Base-by-base conservation (phyloP, 2,329 filamentous ascomycete species). In the Corniculantispora saksenae region DNA sequence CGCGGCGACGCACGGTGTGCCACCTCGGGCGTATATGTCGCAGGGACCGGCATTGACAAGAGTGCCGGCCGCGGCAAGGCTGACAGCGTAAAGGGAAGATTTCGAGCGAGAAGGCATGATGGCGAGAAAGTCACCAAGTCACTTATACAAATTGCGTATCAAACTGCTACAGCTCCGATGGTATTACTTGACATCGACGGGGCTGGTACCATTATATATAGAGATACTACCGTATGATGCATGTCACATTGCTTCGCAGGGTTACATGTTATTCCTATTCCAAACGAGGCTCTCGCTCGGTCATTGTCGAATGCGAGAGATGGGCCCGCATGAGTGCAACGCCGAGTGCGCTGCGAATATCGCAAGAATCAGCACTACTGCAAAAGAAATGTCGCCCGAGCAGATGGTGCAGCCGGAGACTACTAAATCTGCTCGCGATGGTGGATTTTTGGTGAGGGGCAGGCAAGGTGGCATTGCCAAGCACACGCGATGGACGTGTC, bases 1-100 rank as follows among this genome's bases (percentile, higher is more conserved):
- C 0, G 86, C 86, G 0, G 86, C 86, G 19, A 89, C 77, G 69
- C 86, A 89, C 27, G 86, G 84, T 1, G 84, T 87, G 59, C 80
- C 80, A 1, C 85, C 86, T 0, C 80, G 78, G 1, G 81, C 72
- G 74, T 89, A 89, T 66, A 89, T 80, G 66, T 89, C 86, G 69
- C 86, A 89, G 15, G 87, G 86, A 13, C 79, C 85, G 47, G 85
- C 84, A 21, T 77, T 71, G 48, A 79, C 83, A 35, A 85, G 71
- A 9, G 79, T 75, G 63, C 72, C 68, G 3, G 74, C 71, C 65
- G 74, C 76, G 67, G 53, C 61, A 21, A 82, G 71, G 25, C 74
- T 72, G 23, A 81, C 58, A 61, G 75, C 72, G 13, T 53, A 61
- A 3, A 61, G 58, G 9, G 47, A 61, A 32, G 47, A 19, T 38